Base-by-base conservation (phyloP, 2,329 filamentous ascomycete genomes). In the Aspergillus viridinutans region DNA sequence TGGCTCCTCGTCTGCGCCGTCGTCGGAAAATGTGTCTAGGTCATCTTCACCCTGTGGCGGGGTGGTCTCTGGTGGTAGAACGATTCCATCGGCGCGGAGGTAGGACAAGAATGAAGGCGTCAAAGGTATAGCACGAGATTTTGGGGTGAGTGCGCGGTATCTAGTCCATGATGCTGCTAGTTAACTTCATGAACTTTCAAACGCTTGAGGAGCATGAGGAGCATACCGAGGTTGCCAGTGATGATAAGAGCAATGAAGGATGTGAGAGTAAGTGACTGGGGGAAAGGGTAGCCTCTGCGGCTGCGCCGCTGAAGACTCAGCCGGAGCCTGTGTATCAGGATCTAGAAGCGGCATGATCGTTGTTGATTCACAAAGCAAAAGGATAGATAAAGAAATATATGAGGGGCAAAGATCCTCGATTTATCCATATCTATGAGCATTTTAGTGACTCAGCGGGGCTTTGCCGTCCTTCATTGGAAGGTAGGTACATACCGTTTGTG, bases 181-280 rank as follows among this genome's bases (percentile, higher is more conserved):
- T 53, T 26, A 54, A 17, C 20, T 49, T 20, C 40, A 7, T 47
- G 43, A 47, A 6, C 17, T 26, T 42, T 20, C 52, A 47, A 28
- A 53, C 49, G 50, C 50, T 40, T 35, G 10, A 50, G 47, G 29
- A 48, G 43, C 32, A 47, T 52, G 21, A 25, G 49, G 25, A 38
- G 5, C 78, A 52, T 77, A 90, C 82, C 84, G 87, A 50, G 89
- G 85, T 68, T 96, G 90, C 94, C 94, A 99, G 58, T 83, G 85
- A 72, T 96, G 90, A 74, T 95, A 97, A 45, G 94, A 95, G 76
- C 93, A 99, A 75, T 97, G 89, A 54, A 96, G 79, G 59, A 99
- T 95, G 69, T 99, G 93, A 49, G 88, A 85, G 70, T 87, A 89
- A 32, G 87, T 91, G 56, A 96, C 84, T 1, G 91, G 90, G 21